A percentile compares a stretch with the other conserved stretches of the same genome.
Evolutionary conservation across 2,329 filamentous ascomycete species (phyloP).

Genomic region (Elsinoe batatas): DNA sequence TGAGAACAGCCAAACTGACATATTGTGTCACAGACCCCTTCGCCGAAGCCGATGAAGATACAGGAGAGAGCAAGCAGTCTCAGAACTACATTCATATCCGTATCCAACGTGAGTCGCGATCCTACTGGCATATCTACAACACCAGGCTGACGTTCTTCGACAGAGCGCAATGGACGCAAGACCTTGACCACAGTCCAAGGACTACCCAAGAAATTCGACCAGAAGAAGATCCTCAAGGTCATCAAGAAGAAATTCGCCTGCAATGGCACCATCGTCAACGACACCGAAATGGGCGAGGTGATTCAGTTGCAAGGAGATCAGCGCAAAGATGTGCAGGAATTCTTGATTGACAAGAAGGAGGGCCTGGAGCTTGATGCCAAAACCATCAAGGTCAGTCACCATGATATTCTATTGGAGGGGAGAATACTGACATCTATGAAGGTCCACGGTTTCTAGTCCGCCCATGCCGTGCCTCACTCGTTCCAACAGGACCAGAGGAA

Average conservation of each 20-base stretch:
- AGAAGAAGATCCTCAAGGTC: conserved; percentile 99
- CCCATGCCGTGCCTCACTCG: conserved; percentile 27
- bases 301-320: conserved; percentile 99
- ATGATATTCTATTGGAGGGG: not conserved
- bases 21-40: conserved; percentile 70
- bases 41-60: conserved; percentile 99
- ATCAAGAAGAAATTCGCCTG: conserved; percentile 99
- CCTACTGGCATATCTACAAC: not conserved
- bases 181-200: conserved; percentile 99
- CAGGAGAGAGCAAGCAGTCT: conserved; percentile 86
- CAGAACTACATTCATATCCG: conserved; percentile 99
- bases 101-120: conserved; percentile 75
- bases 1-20: conserved; percentile 12
- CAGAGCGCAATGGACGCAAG: conserved; percentile 99
- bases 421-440: conserved; percentile 18
- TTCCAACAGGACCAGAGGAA: conserved; percentile 16
- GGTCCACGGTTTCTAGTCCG: conserved; percentile 55
- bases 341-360: conserved; percentile 91
- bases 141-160: conserved; percentile 32
- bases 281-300: conserved; percentile 96
- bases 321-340: conserved; percentile 97
- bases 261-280: conserved; percentile 99
- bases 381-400: conserved; percentile 72
- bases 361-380: conserved; percentile 89
- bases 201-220: conserved; percentile 96